Base-by-base conservation (phyloP, 257 asterid genomes). In the Verbena officinalis region DNA sequence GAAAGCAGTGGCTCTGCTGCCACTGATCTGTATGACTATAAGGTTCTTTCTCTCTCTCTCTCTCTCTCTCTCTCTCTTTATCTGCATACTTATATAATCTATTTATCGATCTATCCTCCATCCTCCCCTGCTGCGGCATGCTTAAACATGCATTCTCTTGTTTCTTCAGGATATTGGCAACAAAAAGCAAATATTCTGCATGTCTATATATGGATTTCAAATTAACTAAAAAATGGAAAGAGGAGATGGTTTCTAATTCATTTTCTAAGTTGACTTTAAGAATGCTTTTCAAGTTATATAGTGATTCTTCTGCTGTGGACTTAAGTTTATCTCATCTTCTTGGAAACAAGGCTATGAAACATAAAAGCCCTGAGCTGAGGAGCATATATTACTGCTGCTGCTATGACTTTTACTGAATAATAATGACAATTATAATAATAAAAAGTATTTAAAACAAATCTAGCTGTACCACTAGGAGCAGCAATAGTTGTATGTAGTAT, bases 1-100 rank as follows among this genome's bases (percentile, higher is more conserved):
- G 95, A 81, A 82, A 86, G 95, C 77, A 91, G 98, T 64, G 95
- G 96, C 66, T 91, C 96, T 59, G 87, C 79, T 71, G 86, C 91
- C 62, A 83, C 88, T 70, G 96, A 91, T 88, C 90, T 91, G 50
- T 91, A 88, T 83, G 94, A 86, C 67, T 86, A 84, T 64, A 86
- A 91, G 97, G 97, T 91, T 68, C 58, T 49, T 67, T 68, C 62
- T 45, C 65, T 65, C 68, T 39, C 74, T 40, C 69, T 68, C 62
- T 45, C 65, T 65, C 68, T 39, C 74, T 40, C 19, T n/a, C 53
- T 15, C 2, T 27, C 2, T 27, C 2, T 27, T 27, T 27, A 27
- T 27, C 2, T 27, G 5, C 5, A 27, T 27, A 5, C 5, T 2
- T 27, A 27, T 5, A 5, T 27, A 27, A 27, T 27, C 33, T 27